Evolutionary conservation across 371 early-diverging fungal species (phyloP), one percentile per base, ranked within the genome.

Genomic region (Saksenaea vasiformis): DNA sequence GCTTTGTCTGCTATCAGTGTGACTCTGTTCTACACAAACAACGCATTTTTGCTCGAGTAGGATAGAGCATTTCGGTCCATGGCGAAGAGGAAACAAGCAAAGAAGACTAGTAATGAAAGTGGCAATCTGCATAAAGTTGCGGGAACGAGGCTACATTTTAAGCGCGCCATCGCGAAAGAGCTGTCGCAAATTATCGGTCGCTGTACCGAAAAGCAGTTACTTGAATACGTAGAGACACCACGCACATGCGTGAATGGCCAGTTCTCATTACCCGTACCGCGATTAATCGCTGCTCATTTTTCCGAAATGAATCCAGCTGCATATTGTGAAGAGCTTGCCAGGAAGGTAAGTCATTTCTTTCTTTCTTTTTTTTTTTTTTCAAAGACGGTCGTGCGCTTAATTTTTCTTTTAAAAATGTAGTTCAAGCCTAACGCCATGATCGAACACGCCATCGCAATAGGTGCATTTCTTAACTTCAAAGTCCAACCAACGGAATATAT

Each of bases 401-500:
- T 31, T 60, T 1, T 31, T 10, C 26, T 17, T 5, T 39, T 39
- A 2, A n/a, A n/a, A n/a, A 11, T 39, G 15, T 53, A 61, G 69
- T 69, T 71, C 47, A 26, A 64, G n/a, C 51, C 37, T 8, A 53
- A 51, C 56, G 44, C 39, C 19, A 55, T 60, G 44, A 74, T 90
- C 55, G 70, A 73, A 9, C 68, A 67, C 8, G 81, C 71, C 0
- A 68, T 70, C 13, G 77, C 84, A 24, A 64, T 72, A 2, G 91
- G 92, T 9, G 84, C 87, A 22, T 93, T 91, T 70, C 47, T 94
- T 41, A 90, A 91, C 65, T 92, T 94, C 73, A 64, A 68, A 65
- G 83, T 93, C 56, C 75, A 84, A 66, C 78, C 80, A 22, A 65
- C 77, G 3, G 71, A 75, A 27, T 83, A 89, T 36, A 78, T 81